Percentiles rank a stretch among this genome's conserved stretches.
These are phyloP conservation scores for Volutella citrinella DNA, from an alignment of 2,329 filamentous ascomycete genomes.

Conservation along the genomic window DNA sequence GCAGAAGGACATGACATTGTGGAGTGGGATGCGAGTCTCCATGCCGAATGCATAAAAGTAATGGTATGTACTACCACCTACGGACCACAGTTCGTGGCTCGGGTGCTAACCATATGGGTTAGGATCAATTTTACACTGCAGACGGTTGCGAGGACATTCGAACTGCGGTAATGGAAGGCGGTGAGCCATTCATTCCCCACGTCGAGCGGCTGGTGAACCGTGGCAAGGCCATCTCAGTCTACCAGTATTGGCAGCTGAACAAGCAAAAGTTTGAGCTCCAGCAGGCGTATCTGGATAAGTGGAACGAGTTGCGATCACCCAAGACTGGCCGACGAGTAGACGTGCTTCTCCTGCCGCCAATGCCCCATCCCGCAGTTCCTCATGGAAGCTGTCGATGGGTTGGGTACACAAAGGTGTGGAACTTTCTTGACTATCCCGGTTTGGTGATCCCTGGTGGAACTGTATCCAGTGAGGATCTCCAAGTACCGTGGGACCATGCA, in stretches of 20 bases:
- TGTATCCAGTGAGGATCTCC: slow-evolving; percentile 40
- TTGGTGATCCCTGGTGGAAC: slow-evolving; percentile 25
- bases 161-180: slow-evolving; percentile 48
- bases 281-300: slow-evolving; percentile 53
- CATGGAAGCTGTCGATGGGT: slow-evolving; percentile 41
- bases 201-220: slow-evolving; percentile 55
- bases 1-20: slow-evolving; percentile 53
- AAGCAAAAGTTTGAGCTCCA: slow-evolving; percentile 45
- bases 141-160: slow-evolving; percentile 64
- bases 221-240: slow-evolving; percentile 54
- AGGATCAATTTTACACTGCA: slow-evolving; percentile 59
- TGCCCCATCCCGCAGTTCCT: slow-evolving; percentile 57
- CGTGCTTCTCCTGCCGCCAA: slow-evolving; percentile 54
- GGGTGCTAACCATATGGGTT: too few relatives aligned
- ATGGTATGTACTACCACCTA: slow-evolving; percentile 37
- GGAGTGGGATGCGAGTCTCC: slow-evolving; percentile 48
- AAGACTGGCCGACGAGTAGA: slow-evolving; percentile 48
- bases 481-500: slow-evolving; percentile 22
- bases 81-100: too few relatives aligned
- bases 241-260: slow-evolving; percentile 67
- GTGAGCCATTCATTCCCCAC: slow-evolving; percentile 58
- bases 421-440: slow-evolving; percentile 26
- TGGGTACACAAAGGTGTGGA: slow-evolving; percentile 38
- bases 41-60: slow-evolving; percentile 53
- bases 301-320: slow-evolving; percentile 44